Conservation (phyloP, 768 basidiomycete genomes). For the Cystoderma amianthinum region DNA sequence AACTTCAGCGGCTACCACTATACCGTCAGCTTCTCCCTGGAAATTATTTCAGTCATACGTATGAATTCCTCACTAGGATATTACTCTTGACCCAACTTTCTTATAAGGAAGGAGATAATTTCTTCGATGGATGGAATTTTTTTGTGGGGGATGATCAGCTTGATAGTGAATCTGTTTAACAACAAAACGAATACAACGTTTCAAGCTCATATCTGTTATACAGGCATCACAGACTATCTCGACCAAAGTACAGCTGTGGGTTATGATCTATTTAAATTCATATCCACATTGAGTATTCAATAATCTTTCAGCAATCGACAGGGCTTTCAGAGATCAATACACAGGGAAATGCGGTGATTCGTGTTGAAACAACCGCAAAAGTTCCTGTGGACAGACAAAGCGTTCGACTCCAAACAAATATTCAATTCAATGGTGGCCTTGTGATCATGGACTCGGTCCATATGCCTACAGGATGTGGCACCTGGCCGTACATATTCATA, state of each 20-base stretch:
- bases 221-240: constrained; percentile 57
- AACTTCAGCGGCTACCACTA: too few species aligned
- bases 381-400: constrained; percentile 67
- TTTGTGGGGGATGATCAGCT: too few species aligned
- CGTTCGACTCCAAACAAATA: constrained; percentile 67
- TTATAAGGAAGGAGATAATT: too few species aligned
- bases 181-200: too few species aligned
- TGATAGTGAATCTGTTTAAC: too few species aligned
- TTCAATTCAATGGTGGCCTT: constrained; percentile 57
- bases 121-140: too few species aligned
- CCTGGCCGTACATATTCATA: constrained; percentile 73
- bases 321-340: constrained; percentile 62
- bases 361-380: constrained; percentile 75
- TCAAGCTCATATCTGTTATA: too few species aligned
- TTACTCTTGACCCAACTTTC: too few species aligned
- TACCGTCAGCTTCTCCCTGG: too few species aligned
- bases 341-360: constrained; percentile 79
- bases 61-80: too few species aligned
- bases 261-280: constrained; percentile 6
- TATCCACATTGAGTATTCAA: constrained; percentile 3
- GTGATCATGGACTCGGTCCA: constrained; percentile 81
- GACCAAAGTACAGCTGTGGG: constrained; percentile 54
- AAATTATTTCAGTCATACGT: too few species aligned
- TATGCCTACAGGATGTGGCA: constrained; percentile 87
- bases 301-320: constrained; percentile 33